Conservation (phyloP, 768 basidiomycete genomes). For the Mrakia blollopis region DNA sequence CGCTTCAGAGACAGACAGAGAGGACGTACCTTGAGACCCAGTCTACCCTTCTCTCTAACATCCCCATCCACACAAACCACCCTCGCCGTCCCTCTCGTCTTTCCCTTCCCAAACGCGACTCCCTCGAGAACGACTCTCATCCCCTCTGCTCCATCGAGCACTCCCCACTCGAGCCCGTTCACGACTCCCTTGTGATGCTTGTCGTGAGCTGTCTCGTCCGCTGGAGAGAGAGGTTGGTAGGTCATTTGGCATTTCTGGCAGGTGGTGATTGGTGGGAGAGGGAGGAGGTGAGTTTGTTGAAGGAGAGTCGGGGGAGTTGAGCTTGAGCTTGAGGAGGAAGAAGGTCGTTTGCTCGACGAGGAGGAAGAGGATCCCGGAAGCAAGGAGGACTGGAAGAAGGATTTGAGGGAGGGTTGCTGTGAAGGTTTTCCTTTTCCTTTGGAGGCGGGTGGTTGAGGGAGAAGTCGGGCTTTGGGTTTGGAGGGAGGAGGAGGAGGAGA, state of each 20-base stretch:
- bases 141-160: neutral
- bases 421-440: neutral
- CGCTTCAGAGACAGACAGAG: neutral
- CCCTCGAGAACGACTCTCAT: conserved; percentile 5
- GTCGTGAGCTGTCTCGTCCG: conserved; percentile 20
- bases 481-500: conserved; percentile 1
- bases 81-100: conserved; percentile 12
- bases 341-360: neutral
- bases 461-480: neutral
- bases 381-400: conserved; percentile 16
- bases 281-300: conserved; percentile 23
- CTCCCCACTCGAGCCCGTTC: conserved; percentile 29
- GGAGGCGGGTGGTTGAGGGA: neutral
- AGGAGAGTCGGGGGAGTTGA: conserved; percentile 5
- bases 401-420: conserved; percentile 1
- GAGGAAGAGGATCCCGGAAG: neutral
- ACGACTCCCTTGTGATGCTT: conserved; percentile 19
- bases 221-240: conserved; percentile 8
- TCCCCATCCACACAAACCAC: conserved; percentile 21
- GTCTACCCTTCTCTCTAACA: conserved; percentile 17
- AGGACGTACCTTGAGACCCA: neutral
- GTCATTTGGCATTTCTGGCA: conserved; percentile 32
- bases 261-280: conserved; percentile 12
- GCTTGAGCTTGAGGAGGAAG: neutral
- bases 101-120: conserved; percentile 5